Percentiles rank a stretch among this genome's conserved stretches.
These are phyloP conservation scores for Chimonanthus praecox DNA, from an alignment of 164 flowering plant species.

Conservation along the genomic window DNA sequence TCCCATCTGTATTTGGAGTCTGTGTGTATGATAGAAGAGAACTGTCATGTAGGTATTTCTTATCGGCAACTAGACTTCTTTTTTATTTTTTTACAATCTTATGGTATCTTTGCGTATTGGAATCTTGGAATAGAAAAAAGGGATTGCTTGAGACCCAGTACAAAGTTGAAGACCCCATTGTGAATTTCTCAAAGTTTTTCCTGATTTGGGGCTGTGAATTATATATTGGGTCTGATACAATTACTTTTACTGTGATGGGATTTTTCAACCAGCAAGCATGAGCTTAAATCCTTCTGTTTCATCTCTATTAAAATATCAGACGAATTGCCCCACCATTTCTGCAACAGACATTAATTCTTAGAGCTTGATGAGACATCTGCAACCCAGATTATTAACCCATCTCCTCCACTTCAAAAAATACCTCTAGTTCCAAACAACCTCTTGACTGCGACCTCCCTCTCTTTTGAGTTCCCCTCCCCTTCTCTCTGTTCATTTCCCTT, in stretches of 20 bases:
- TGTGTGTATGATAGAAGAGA: neutral
- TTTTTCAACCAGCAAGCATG: constrained; percentile 12
- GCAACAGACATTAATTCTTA: constrained; percentile 36
- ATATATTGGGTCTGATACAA: neutral
- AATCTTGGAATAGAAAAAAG: constrained; percentile 8
- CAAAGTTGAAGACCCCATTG: neutral
- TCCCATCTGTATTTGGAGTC: neutral
- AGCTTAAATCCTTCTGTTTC: constrained; percentile 10
- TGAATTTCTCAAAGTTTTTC: neutral
- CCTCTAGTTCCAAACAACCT: constrained; percentile 21
- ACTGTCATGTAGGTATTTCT: constrained; percentile 19
- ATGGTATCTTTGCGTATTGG: constrained; percentile 20
- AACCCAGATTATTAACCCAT: constrained; percentile 31
- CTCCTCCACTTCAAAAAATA: constrained; percentile 13
- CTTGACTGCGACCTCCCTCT: constrained; percentile 20
- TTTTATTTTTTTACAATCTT: constrained; percentile 1
- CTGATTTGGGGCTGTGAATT: neutral
- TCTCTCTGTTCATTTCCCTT: constrained; percentile 32
- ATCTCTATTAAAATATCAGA: constrained; percentile 17
- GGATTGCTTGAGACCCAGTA: constrained; percentile 6
- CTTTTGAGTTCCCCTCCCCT: constrained; percentile 33
- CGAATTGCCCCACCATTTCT: constrained; percentile 22
- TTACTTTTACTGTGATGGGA: constrained; percentile 12
- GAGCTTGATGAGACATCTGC: constrained; percentile 37
- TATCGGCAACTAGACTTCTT: neutral